phyloP scores from a whole-genome alignment of 257 asterid genomes.

The Osmanthus fragrans region DNA sequence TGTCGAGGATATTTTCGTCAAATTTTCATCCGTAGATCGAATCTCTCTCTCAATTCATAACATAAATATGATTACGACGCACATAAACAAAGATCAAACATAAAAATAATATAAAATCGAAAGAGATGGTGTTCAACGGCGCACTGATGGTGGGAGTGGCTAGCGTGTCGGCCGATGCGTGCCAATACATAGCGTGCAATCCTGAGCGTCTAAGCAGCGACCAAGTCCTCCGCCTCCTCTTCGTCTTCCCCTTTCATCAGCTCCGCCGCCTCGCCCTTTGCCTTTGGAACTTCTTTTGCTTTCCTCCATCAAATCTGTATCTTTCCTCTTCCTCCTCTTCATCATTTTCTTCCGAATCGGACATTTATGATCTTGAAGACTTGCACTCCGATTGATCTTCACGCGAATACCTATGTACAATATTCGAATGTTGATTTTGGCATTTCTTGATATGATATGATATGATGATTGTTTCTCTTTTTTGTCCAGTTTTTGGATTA shows the following conservation, averaged over 20 bases:
- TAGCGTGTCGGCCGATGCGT: conserved; percentile 60
- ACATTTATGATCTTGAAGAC: conserved; percentile 36
- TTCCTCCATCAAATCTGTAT: conserved; percentile 41
- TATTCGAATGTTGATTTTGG: not conserved
- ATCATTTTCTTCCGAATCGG: conserved; percentile 22
- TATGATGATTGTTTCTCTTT: not conserved
- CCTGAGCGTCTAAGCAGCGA: conserved; percentile 70
- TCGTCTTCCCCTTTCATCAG: conserved; percentile 74
- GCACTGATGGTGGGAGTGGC: conserved; percentile 61
- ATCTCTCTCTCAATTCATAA: not conserved
- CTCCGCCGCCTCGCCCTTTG: conserved; percentile 69
- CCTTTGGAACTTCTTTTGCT: conserved; percentile 73
- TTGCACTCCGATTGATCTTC: conserved; percentile 44
- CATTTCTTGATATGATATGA: not conserved
- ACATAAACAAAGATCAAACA: not conserved
- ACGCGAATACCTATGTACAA: not conserved
- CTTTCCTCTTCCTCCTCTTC: conserved; percentile 39
- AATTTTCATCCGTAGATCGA: not conserved
- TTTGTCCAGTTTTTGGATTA: not conserved
- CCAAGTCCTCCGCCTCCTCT: conserved; percentile 68
- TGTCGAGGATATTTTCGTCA: not conserved
- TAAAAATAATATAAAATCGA: not conserved
- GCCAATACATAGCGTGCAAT: conserved; percentile 83
- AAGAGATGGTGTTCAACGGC: conserved; percentile 71
- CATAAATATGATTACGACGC: not conserved